These are phyloP conservation scores for Byssoonygena ceratinophila DNA, from an alignment of 2,329 filamentous ascomycete genomes.

Conservation along the genomic window DNA sequence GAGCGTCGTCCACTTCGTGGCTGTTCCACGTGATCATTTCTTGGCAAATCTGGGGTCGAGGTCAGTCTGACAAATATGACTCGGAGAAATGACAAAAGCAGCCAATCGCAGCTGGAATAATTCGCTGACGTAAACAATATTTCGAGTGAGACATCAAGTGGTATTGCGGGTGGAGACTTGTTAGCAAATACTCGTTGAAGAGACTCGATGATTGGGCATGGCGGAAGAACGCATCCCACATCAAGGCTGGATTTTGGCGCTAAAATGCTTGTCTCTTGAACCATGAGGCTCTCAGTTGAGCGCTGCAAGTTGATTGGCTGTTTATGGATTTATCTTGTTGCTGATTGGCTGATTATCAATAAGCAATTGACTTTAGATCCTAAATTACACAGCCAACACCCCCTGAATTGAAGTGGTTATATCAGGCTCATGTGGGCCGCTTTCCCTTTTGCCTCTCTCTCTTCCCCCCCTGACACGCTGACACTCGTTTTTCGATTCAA, in stretches of 20 bases:
- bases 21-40: too few species aligned
- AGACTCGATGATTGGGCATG: neutral
- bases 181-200: neutral
- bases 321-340: neutral
- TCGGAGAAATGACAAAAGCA: too few species aligned
- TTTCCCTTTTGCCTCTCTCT: neutral
- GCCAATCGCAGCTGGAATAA: neutral
- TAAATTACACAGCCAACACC: neutral
- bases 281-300: neutral
- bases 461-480: neutral
- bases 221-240: neutral
- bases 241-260: neutral
- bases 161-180: neutral
- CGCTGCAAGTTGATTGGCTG: neutral
- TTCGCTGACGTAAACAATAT: neutral
- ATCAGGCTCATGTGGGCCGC: neutral
- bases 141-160: conserved; percentile 1
- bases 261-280: conserved; percentile 6
- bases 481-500: neutral
- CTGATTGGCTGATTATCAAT: neutral
- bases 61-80: too few species aligned
- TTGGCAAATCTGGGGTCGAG: too few species aligned
- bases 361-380: neutral
- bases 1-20: too few species aligned
- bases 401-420: neutral